phyloP scores from a whole-genome alignment of 768 basidiomycete genomes.

The Russula virescens region DNA sequence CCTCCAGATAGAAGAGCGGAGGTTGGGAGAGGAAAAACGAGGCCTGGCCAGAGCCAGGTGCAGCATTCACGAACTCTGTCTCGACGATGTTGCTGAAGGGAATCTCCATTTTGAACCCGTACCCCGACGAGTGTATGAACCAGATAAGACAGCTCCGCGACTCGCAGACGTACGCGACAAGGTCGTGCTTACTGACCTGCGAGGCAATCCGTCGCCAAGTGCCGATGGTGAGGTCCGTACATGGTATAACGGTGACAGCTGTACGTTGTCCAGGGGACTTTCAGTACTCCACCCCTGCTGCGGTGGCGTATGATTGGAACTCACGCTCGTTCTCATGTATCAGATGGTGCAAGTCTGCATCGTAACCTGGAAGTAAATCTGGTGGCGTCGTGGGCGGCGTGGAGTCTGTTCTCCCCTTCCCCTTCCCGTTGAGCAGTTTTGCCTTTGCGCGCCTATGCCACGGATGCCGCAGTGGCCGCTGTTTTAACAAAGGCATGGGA shows the following conservation, averaged over 20 bases:
- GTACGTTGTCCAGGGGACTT: neutral
- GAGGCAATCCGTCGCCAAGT: conserved; percentile 72
- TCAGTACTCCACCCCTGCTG: neutral
- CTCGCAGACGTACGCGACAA: conserved; percentile 73
- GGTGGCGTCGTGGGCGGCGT: conserved; percentile 47
- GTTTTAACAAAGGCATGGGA: neutral
- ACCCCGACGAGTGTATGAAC: conserved; percentile 70
- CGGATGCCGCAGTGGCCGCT: neutral
- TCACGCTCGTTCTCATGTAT: conserved; percentile 74
- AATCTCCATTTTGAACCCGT: conserved; percentile 82
- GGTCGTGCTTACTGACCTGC: conserved; percentile 48
- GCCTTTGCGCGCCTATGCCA: conserved; percentile 69
- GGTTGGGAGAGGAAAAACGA: conserved; percentile 60
- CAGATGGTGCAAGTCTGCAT: conserved; percentile 55
- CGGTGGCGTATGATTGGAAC: conserved; percentile 28
- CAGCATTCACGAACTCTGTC: conserved; percentile 48
- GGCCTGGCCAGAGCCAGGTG: conserved; percentile 52
- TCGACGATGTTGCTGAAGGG: conserved; percentile 59
- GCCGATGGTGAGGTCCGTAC: conserved; percentile 68
- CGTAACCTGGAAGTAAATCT: conserved; percentile 44
- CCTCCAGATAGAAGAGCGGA: conserved; percentile 65
- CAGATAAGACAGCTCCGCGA: conserved; percentile 60
- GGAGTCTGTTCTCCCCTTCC: conserved; percentile 36
- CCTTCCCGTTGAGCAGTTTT: conserved; percentile 61
- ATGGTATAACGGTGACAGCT: conserved; percentile 76